These are phyloP conservation scores for Populus pruinosa DNA, from an alignment of 345 rosid species.

Conservation along the genomic window DNA sequence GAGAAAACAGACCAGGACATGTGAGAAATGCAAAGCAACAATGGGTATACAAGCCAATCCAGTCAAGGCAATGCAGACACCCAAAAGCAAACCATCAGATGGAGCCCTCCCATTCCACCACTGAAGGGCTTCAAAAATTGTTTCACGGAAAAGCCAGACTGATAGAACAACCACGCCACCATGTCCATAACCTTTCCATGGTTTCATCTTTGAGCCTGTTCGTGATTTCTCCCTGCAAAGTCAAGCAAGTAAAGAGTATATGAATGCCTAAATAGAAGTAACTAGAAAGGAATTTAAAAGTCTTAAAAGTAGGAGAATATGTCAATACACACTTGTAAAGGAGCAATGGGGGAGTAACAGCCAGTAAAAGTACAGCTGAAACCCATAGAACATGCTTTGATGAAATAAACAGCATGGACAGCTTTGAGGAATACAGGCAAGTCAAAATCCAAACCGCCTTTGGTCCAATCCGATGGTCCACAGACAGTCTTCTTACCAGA, in stretches of 20 bases:
- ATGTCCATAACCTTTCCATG: conserved; percentile 96
- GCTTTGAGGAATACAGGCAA: conserved; percentile 87
- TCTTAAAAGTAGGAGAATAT: not conserved
- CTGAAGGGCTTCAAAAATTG: conserved; percentile 91
- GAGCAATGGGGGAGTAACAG: conserved; percentile 85
- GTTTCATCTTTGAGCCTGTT: conserved; percentile 84
- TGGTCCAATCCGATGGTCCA: conserved; percentile 67
- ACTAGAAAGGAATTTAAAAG: not conserved
- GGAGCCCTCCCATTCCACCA: conserved; percentile 97
- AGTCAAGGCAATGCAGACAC: conserved; percentile 70
- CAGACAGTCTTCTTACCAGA: conserved; percentile 70
- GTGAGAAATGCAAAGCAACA: conserved; percentile 87
- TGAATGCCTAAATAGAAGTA: conserved; percentile 1
- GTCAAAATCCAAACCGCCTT: conserved; percentile 92
- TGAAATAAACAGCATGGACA: conserved; percentile 80
- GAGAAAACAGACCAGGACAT: conserved; percentile 65
- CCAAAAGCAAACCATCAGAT: conserved; percentile 91
- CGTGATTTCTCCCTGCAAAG: conserved; percentile 73
- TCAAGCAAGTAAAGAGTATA: conserved; percentile 20
- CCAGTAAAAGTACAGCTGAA: conserved; percentile 76
- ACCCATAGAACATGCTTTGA: conserved; percentile 87
- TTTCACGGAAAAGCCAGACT: conserved; percentile 95
- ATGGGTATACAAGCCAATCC: conserved; percentile 93
- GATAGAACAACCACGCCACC: conserved; percentile 75
- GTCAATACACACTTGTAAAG: conserved; percentile 69